These are phyloP conservation scores for Mycosphaerella sp. DNA, from an alignment of 2,329 filamentous ascomycete species.

Conservation along the genomic window DNA sequence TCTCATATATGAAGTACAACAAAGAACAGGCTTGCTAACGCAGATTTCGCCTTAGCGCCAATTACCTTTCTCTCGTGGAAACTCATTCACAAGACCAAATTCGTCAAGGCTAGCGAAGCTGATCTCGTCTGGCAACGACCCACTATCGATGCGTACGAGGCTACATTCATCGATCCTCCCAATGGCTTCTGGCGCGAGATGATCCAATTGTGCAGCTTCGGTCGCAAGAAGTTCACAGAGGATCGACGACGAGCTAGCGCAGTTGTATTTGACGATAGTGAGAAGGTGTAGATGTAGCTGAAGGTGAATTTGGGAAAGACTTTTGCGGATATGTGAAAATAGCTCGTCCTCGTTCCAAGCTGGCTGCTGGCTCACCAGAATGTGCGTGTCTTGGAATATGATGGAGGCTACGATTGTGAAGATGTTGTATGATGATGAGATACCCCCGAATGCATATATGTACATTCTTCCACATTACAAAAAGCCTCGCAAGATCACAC, in stretches of 20 bases:
- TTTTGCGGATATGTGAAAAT: not conserved
- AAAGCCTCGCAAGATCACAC: too few species aligned
- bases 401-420: not conserved
- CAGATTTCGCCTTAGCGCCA: conserved; percentile 42
- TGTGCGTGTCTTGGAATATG: too few species aligned
- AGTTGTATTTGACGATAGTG: not conserved
- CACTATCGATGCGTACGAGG: conserved; percentile 54
- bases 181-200: conserved; percentile 54
- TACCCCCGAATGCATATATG: not conserved
- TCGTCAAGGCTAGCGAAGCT: conserved; percentile 49
- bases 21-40: conserved; percentile 5
- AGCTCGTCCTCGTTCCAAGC: not conserved
- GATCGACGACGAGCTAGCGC: conserved; percentile 13
- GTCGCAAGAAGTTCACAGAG: conserved; percentile 16
- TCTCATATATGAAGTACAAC: too few species aligned
- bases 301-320: not conserved
- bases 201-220: conserved; percentile 40
- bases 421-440: not conserved
- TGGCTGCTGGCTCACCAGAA: too few species aligned
- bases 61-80: conserved; percentile 58
- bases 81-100: conserved; percentile 54
- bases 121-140: conserved; percentile 60
- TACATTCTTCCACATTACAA: not conserved
- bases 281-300: not conserved
- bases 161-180: conserved; percentile 44